Base-by-base conservation (phyloP, 2,329 filamentous ascomycete species). In the Aspergillus sp. region DNA sequence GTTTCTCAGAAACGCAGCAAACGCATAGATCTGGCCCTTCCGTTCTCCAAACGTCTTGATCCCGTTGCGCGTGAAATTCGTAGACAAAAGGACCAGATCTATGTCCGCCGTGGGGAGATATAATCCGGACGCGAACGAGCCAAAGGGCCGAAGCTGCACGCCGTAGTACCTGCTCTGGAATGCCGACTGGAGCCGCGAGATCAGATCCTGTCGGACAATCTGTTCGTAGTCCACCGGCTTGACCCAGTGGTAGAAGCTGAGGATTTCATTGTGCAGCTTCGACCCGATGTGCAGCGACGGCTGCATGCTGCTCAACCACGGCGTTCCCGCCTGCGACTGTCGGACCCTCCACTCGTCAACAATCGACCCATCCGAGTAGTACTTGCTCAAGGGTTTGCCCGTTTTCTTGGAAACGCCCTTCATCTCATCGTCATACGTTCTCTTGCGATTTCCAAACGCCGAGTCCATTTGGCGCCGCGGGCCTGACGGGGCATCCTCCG, bases 51-150 rank as follows among this genome's bases (percentile, higher is more conserved):
- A 67, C 77, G 78, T 54, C 74, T 75, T 53, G 32, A 81, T 68
- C 7, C 75, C 64, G 2, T 81, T 82, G 3, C 79, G 76, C 57
- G 85, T 77, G 58, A 84, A 91, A 21, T 78, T 76, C 1, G 73
- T 66, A 3, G 86, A 87, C 47, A 92, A 83, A 48, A 94, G 81
- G 2, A 96, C 94, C 45, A 99, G 78, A 68, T 99, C 94, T 86
- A 99, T 96, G 67, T 99, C 94, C 14, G 89, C 91, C 1, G 88
- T 86, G 5, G 87, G 87, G 9, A 90, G 76, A 66, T 89, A 89
- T 6, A 91, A 77, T 0, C 89, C 91, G 3, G 91, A 91, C 61
- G 91, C 92, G 71, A 92, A 99, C 0, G 94, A 97, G n/a, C 94
- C 94, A 68, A 99, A 99, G 9, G 87, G 80, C 31, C 82, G 78